Base-by-base conservation (phyloP, 2,329 filamentous ascomycete genomes). In the Chrysosporium queenslandicum region DNA sequence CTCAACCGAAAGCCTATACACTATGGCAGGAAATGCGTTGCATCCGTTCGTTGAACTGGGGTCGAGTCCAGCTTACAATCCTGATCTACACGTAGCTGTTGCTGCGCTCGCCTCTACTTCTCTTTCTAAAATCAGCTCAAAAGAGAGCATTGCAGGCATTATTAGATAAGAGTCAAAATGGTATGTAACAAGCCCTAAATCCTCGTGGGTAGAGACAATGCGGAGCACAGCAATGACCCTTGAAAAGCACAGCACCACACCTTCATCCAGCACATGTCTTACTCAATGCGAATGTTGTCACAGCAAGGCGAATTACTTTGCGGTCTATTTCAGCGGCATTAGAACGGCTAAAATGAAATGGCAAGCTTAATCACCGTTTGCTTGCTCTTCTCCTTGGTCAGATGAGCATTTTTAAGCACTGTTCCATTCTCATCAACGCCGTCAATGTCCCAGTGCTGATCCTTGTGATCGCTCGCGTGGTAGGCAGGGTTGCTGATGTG, bases 331-430 rank as follows among this genome's bases (percentile, higher is more conserved):
- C 18, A 50, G 46, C 46, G 27, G 46, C 23, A 50, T 50, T 50
- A 50, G 34, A 37, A 40, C 39, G 34, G 46, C 40, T 50, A 50
- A 50, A 50, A 40, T 39, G 46, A 40, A 50, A 40, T 40, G 46
- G 46, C 11, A 50, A 40, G 46, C 46, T 50, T 50, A 50, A 50
- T 50, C 46, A 50, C 34, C 34, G 34, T 37, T 37, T 37, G 34
- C 34, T 37, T 37, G 46, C 21, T 50, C 46, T 50, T 50, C 27
- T 50, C 46, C 46, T 50, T 50, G 46, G 46, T 50, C 8, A 50
- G 30, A 50, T 50, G 46, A 50, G 46, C 46, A 50, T 50, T 50
- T 32, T 50, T 50, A 39, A 50, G 46, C 36, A 50, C 46, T 50
- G 46, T 18, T 50, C 34, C 46, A 50, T 40, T 50, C 34, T 50